Base-by-base conservation (phyloP, 2,329 filamentous ascomycete genomes). In the Calonectria naviculata region DNA sequence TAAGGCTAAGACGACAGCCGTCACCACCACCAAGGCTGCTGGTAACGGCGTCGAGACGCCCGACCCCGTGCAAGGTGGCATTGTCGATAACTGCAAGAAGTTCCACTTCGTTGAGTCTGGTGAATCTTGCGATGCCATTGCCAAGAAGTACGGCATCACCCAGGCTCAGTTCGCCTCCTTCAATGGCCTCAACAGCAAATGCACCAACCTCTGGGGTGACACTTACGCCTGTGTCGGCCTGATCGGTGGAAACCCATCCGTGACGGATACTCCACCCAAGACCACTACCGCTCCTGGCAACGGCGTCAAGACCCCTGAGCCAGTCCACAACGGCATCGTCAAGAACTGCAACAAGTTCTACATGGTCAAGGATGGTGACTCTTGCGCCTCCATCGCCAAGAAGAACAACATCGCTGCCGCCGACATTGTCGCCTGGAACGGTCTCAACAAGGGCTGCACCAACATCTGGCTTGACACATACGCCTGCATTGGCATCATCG, bases 351-450 rank as follows among this genome's bases (percentile, higher is more conserved):
- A 78, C 28, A 64, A 62, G 28, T 78, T 78, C 49, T 42, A 42
- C 19, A 19, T 42, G 38, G 38, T 42, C 38, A 42, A 42, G 38
- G 38, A 42, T 42, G 38, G 38, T n/a, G 38, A 42, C 38, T 42
- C 38, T 42, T 42, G 38, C 38, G 38, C 38, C 38, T 42, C 38
- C 38, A 42, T 42, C 38, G 38, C 38, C 38, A 42, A 42, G 38
- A 42, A 42, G 13, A n/a, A 15, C 38, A 42, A 42, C 38, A 15
- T 42, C 38, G 38, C 38, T 4, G 8, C 74, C 12, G 58, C 54
- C 3, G 54, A 75, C 52, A 67, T 79, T 38, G n/a, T 60, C 21
- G 56, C 68, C 2, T 79, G 75, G 75, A 78, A 77, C 56, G 60
- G 38, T 5, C 58, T 74, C 13, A 67, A 67, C 8, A 65, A 19